A percentile compares a stretch with the other conserved stretches of the same genome.
Evolutionary conservation across 2,329 filamentous ascomycete species (phyloP).

Genomic region (Lojkania enalia): DNA sequence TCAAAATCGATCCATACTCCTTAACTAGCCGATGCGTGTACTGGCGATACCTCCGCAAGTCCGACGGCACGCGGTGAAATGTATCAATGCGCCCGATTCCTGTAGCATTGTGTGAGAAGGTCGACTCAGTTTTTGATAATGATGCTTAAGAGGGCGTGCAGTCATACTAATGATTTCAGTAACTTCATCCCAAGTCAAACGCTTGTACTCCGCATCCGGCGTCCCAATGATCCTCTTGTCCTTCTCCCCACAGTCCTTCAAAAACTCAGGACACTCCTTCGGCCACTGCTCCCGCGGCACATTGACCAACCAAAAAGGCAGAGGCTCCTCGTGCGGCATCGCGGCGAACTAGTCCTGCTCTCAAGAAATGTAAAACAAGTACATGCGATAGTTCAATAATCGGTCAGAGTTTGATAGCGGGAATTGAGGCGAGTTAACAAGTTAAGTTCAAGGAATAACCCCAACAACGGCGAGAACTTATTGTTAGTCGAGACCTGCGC

Average conservation of each 20-base stretch:
- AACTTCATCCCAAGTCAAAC: conserved; percentile 71
- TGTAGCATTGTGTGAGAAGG: conserved; percentile 29
- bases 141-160: background rate
- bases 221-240: conserved; percentile 71
- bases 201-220: conserved; percentile 66
- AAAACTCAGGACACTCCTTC: conserved; percentile 70
- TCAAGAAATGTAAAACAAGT: too few species aligned
- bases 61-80: conserved; percentile 76
- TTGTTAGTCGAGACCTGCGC: too few species aligned
- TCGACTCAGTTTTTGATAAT: background rate
- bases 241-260: conserved; percentile 66
- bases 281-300: conserved; percentile 66
- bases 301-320: conserved; percentile 84
- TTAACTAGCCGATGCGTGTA: conserved; percentile 67
- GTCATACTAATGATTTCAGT: conserved; percentile 55
- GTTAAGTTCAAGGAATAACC: conserved; percentile 3
- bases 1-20: conserved; percentile 74
- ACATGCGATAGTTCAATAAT: too few species aligned
- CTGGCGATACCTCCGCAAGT: conserved; percentile 75
- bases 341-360: too few species aligned
- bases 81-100: conserved; percentile 69
- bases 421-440: too few species aligned
- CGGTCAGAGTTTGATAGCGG: too few species aligned
- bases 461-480: too few species aligned
- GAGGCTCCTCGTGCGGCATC: conserved; percentile 33